These are phyloP conservation scores for Prunus persica DNA, from an alignment of 306 rosid species.

Conservation along the genomic window DNA sequence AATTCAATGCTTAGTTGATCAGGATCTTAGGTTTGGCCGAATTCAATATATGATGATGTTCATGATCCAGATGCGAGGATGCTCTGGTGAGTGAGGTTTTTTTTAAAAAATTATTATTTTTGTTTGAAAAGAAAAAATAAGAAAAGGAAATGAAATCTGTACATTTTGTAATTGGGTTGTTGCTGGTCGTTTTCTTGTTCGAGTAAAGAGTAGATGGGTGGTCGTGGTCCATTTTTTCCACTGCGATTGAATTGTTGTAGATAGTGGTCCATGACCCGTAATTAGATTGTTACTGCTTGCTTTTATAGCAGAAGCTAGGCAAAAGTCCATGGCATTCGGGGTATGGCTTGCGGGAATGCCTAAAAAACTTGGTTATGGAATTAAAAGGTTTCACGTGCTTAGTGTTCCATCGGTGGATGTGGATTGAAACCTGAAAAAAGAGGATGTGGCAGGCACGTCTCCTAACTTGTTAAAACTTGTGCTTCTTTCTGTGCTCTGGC, in stretches of 20 bases:
- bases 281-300: background rate
- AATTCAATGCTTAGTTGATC: conserved; percentile 13
- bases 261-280: background rate
- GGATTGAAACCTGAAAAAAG: background rate
- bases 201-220: background rate
- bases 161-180: conserved; percentile 5
- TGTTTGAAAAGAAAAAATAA: background rate
- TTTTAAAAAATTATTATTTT: background rate
- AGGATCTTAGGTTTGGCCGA: conserved; percentile 11
- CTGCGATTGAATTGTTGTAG: background rate
- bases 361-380: background rate
- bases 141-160: background rate
- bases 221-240: too few relatives aligned
- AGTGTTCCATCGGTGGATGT: background rate
- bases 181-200: background rate
- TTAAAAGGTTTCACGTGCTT: background rate
- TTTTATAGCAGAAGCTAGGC: background rate
- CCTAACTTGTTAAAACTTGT: background rate
- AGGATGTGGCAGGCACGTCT: background rate
- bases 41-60: background rate
- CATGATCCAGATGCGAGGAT: background rate
- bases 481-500: too few relatives aligned
- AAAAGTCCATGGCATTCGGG: background rate
- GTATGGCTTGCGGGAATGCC: background rate
- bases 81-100: too few relatives aligned